Evolutionary conservation across 2,329 filamentous ascomycete genomes (phyloP).

Genomic region (Ophiostoma australiae): DNA sequence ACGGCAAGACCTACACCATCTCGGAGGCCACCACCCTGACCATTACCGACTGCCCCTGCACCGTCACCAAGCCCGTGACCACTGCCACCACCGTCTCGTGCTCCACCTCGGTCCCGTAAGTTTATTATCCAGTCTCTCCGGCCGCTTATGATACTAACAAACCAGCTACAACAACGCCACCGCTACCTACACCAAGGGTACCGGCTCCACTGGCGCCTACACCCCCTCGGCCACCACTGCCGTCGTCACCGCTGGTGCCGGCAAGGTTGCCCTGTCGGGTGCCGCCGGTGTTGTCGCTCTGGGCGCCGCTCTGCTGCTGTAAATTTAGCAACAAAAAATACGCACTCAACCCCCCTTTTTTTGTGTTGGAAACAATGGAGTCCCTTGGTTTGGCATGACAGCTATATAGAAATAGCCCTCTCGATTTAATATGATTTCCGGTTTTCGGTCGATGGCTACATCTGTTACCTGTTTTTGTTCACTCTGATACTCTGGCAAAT

Average conservation of each 20-base stretch:
- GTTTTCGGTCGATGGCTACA: conserved; percentile 15
- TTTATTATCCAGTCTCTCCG: no score
- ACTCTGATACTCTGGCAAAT: conserved; percentile 17
- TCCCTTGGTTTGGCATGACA: conserved; percentile 4
- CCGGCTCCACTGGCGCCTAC: conserved; percentile 37
- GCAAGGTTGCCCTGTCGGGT: conserved; percentile 54
- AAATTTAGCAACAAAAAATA: conserved; percentile 38
- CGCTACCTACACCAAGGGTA: conserved; percentile 33
- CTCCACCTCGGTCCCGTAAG: conserved; percentile 50
- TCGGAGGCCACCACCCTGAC: conserved; percentile 61
- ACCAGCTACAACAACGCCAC: conserved; percentile 39
- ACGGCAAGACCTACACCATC: conserved; percentile 63
- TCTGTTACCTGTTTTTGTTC: background rate
- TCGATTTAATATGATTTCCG: conserved; percentile 35
- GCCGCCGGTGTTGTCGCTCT: conserved; percentile 57
- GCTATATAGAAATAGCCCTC: conserved; percentile 9
- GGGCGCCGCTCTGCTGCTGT: conserved; percentile 56
- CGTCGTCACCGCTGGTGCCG: conserved; percentile 51
- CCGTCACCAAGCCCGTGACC: conserved; percentile 55
- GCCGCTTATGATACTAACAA: conserved; percentile 21
- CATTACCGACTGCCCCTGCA: conserved; percentile 64
- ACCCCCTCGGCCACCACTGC: conserved; percentile 38
- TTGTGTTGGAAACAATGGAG: conserved; percentile 24
- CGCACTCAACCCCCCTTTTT: conserved; percentile 14
- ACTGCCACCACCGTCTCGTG: conserved; percentile 50